Conservation (phyloP, 148 eudicot genomes). For the Diospyros kaki region DNA sequence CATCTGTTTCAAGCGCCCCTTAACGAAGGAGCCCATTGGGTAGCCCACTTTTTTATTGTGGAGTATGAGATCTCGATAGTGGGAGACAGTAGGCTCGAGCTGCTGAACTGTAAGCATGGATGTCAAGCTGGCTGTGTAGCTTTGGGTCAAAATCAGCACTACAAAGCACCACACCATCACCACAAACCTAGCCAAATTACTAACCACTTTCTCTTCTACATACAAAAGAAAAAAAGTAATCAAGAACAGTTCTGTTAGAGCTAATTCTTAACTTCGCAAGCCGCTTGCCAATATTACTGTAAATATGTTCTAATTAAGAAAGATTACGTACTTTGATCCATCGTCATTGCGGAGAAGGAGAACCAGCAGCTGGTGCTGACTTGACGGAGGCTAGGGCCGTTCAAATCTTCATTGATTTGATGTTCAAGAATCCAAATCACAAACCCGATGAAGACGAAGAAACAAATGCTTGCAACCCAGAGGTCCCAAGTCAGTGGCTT, state of each 20-base stretch:
- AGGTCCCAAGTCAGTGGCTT: slow-evolving; percentile 20
- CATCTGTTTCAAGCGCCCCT: background rate
- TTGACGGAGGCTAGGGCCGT: too few species aligned
- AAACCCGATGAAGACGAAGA: too few species aligned
- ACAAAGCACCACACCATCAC: slow-evolving; percentile 48
- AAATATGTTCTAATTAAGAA: too few species aligned
- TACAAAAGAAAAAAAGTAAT: too few species aligned
- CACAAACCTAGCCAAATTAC: slow-evolving; percentile 39
- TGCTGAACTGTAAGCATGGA: slow-evolving; percentile 27
- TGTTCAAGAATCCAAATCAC: too few species aligned
- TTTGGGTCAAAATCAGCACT: slow-evolving; percentile 48
- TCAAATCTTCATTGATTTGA: too few species aligned
- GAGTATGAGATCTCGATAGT: background rate
- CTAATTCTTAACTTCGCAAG: background rate
- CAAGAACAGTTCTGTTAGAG: background rate
- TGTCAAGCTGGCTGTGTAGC: slow-evolving; percentile 57
- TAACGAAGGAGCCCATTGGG: background rate
- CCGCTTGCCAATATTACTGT: slow-evolving; percentile 3
- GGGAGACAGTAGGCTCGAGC: background rate
- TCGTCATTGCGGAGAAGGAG: too few species aligned
- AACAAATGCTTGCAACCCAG: slow-evolving; percentile 26
- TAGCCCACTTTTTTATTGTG: background rate
- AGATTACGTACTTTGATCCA: too few species aligned
- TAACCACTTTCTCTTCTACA: slow-evolving; percentile 36
- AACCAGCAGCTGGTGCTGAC: too few species aligned